Evolutionary conservation across 2,329 filamentous ascomycete species (phyloP).

Genomic region (Fonsecaea erecta): DNA sequence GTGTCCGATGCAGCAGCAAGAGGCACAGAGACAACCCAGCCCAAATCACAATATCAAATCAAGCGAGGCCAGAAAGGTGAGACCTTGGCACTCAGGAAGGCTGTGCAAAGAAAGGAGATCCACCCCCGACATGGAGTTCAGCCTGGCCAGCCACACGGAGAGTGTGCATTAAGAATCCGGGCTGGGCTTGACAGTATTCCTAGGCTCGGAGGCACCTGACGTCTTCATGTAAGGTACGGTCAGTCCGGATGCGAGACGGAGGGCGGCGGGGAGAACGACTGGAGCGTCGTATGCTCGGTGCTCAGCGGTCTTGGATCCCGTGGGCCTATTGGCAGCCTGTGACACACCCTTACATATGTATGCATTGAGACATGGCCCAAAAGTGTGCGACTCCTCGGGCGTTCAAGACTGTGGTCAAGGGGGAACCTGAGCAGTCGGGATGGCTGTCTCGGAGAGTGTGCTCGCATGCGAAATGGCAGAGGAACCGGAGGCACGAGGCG

Average conservation of each 20-base stretch:
- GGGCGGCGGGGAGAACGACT: neutral
- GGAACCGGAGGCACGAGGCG: neutral
- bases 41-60: neutral
- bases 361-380: neutral
- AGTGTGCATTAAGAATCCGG: neutral
- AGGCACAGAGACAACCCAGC: neutral
- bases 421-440: neutral
- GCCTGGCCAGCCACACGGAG: neutral
- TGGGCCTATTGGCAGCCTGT: neutral
- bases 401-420: neutral
- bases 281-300: neutral
- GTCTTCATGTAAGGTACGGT: conserved; percentile 1
- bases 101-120: conserved; percentile 1
- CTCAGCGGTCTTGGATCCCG: neutral
- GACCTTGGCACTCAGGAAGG: conserved; percentile 10
- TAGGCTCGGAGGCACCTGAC: neutral
- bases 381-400: neutral
- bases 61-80: neutral
- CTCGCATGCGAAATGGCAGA: neutral
- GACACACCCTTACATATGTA: neutral
- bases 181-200: neutral
- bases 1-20: neutral
- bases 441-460: neutral
- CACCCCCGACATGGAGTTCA: neutral
- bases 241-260: conserved; percentile 1